phyloP scores from a whole-genome alignment of 306 rosid species.

The Amphicarpaea edgeworthii region DNA sequence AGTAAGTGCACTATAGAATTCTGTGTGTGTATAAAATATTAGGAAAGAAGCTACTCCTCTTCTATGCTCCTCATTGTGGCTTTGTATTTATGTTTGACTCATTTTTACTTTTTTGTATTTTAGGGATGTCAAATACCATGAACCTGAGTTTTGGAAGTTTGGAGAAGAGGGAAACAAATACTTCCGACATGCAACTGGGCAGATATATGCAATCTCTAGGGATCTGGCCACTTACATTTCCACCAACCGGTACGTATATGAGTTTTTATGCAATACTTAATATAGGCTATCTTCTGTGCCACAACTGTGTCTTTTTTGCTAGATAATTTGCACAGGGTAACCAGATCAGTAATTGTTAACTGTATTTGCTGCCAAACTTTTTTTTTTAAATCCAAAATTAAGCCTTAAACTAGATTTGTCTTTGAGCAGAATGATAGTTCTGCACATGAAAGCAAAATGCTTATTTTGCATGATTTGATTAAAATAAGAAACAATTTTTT shows the following conservation, averaged over 20 bases:
- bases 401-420: slow-evolving; percentile 10
- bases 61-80: slow-evolving; percentile 6
- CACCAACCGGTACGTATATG: slow-evolving; percentile 74
- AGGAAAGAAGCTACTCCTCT: slow-evolving; percentile 11
- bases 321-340: slow-evolving; percentile 16
- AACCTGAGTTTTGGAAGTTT: slow-evolving; percentile 98
- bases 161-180: slow-evolving; percentile 99
- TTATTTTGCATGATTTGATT: slow-evolving; percentile 32
- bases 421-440: slow-evolving; percentile 2
- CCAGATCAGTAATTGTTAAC: slow-evolving; percentile 11
- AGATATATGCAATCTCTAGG: slow-evolving; percentile 94
- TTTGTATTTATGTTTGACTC: neutral
- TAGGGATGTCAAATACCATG: slow-evolving; percentile 93
- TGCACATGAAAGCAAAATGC: slow-evolving; percentile 8
- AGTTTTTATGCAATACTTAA: slow-evolving; percentile 29
- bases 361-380: slow-evolving; percentile 9
- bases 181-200: slow-evolving; percentile 97
- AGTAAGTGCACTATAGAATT: slow-evolving; percentile 57
- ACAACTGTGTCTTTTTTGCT: neutral
- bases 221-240: slow-evolving; percentile 92
- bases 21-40: neutral
- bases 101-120: slow-evolving; percentile 34
- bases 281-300: slow-evolving; percentile 23
- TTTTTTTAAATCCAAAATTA: slow-evolving; percentile 14
- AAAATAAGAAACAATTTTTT: neutral